Evolutionary conservation across 2,329 filamentous ascomycete genomes (phyloP), one percentile per base, ranked within the genome.

Genomic region (Fusarium irregulare): DNA sequence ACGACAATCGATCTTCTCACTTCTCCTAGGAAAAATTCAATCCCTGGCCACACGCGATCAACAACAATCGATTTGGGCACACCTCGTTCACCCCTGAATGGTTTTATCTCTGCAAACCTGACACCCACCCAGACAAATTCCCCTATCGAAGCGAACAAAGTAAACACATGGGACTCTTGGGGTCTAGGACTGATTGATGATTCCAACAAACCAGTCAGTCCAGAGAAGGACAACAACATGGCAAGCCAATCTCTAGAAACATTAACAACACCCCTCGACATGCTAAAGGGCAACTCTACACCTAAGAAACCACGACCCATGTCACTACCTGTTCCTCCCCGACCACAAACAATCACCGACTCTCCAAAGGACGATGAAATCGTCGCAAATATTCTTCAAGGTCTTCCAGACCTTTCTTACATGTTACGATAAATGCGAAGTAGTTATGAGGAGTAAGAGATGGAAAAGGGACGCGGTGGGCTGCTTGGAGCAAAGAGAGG

Each of bases 351-450:
- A 48, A 40, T 51, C 28, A 37, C 30, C 9, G 55, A 64, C 37
- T 37, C 48, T 21, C 58, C 66, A 11, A 68, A 78, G 34, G 76
- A 81, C 20, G 78, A 80, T 16, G 73, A 76, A 20, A 68, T 78
- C 18, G 75, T 81, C 51, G 73, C 75, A 16, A 72, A 66, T 32
- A 79, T 84, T 51, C 64, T 84, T 34, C 73, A 73, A 49, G 76
- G 75, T 53, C 73, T 84, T 21, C 83, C 83, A 5, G 81, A 84
- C 72, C 72, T 84, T 41, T 82, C 83, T 21, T 84, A 84, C 59
- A 84, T 84, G 83, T 69, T 84, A 66, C 77, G 77, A 70, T 84
- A 64, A 51, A 74, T 47, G 60, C 40, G 49, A 68, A 54, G 48
- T 18, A 46, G 40, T 51, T 21, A 56, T 60, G 53, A 71, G 49